These are phyloP conservation scores for Annona cherimola DNA, from an alignment of 164 flowering plant genomes.

Conservation along the genomic window DNA sequence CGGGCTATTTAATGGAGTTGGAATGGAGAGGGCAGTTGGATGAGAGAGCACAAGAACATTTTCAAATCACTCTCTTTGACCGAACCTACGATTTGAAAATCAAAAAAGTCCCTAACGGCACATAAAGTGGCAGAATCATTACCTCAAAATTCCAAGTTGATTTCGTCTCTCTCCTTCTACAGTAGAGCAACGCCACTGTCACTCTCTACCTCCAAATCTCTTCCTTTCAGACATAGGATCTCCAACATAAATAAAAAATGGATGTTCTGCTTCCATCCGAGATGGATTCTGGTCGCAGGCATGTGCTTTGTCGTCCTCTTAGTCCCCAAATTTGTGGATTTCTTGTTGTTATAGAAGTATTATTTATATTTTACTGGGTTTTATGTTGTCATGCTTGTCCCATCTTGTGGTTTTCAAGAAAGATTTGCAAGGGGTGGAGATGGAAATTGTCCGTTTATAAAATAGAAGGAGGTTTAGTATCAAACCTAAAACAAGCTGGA, in stretches of 20 bases:
- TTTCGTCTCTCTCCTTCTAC: too few species aligned
- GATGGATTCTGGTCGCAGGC: slow-evolving; percentile 61
- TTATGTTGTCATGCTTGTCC: slow-evolving; percentile 77
- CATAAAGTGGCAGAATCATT: too few species aligned
- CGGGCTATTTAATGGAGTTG: too few species aligned
- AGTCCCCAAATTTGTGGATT: slow-evolving; percentile 90
- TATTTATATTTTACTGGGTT: slow-evolving; percentile 52
- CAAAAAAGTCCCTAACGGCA: too few species aligned
- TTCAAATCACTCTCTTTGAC: too few species aligned
- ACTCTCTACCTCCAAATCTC: not conserved
- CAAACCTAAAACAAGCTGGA: too few species aligned
- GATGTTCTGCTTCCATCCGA: slow-evolving; percentile 52
- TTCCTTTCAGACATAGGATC: not conserved
- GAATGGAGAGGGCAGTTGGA: too few species aligned
- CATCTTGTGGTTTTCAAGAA: slow-evolving; percentile 61
- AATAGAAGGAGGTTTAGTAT: too few species aligned
- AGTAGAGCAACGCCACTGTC: too few species aligned
- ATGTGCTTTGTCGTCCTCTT: slow-evolving; percentile 61
- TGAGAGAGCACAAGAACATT: too few species aligned
- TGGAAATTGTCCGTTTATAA: not conserved
- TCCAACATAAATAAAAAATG: slow-evolving; percentile 18
- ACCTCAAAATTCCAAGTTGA: too few species aligned
- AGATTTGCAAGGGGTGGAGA: slow-evolving; percentile 33
- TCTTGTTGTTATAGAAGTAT: slow-evolving; percentile 77
- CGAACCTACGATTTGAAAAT: too few species aligned